These are phyloP conservation scores for Laguncularia racemosa DNA, from an alignment of 345 rosid species.

Conservation along the genomic window DNA sequence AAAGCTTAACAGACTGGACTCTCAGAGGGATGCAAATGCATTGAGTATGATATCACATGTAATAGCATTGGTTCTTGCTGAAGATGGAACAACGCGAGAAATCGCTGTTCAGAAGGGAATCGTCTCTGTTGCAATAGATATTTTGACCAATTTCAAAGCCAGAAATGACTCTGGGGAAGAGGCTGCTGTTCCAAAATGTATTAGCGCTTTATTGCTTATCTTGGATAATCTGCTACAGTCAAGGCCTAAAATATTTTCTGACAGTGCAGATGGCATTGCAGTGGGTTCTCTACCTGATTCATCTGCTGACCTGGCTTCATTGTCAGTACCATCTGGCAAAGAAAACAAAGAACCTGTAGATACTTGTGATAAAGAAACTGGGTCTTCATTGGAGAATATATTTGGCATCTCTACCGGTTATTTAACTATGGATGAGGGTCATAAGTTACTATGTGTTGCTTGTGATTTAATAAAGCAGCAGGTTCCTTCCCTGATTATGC, in stretches of 20 bases:
- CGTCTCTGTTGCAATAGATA: conserved; percentile 50
- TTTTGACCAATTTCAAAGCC: conserved; percentile 55
- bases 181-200: conserved; percentile 65
- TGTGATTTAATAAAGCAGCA: conserved; percentile 74
- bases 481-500: conserved; percentile 88
- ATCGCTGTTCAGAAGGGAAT: conserved; percentile 76
- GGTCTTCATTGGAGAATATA: conserved; percentile 40
- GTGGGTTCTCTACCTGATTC: conserved; percentile 41
- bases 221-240: conserved; percentile 79
- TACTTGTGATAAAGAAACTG: conserved; percentile 39
- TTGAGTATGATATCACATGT: conserved; percentile 82
- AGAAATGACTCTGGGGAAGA: conserved; percentile 42
- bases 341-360: conserved; percentile 39
- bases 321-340: conserved; percentile 21
- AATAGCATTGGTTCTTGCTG: conserved; percentile 71
- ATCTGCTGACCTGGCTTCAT: conserved; percentile 28
- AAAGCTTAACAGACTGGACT: conserved; percentile 65
- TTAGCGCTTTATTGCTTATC: conserved; percentile 77
- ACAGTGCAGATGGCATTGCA: conserved; percentile 36
- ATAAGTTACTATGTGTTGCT: conserved; percentile 50
- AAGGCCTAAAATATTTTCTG: conserved; percentile 47
- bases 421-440: conserved; percentile 67
- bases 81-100: conserved; percentile 71
- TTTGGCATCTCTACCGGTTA: conserved; percentile 83
- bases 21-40: conserved; percentile 55